Base-by-base conservation (phyloP, 2,329 filamentous ascomycete species). In the Neoascochyta sp. region DNA sequence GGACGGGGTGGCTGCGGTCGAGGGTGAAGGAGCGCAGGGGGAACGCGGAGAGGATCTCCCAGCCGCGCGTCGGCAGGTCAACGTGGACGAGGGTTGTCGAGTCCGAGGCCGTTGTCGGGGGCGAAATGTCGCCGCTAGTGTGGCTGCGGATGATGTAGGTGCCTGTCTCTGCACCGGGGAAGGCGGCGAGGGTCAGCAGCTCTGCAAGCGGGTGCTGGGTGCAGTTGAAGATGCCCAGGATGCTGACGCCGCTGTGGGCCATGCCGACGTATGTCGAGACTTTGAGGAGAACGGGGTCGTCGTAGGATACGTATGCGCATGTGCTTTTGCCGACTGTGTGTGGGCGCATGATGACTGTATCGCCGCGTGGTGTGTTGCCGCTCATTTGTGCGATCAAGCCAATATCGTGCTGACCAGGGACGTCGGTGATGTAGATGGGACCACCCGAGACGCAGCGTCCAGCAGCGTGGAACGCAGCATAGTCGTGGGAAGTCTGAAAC, bases 401-500 rank as follows among this genome's bases (percentile, higher is more conserved):
- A 16, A 88, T 52, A 51, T 95, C 75, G 59, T 96, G 87, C 37
- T 86, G 67, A 0, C 87, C 89, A 0, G 90, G 90, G 1, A 80
- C 75, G 61, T 98, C 92, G 0, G 90, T 96, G 57, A 98, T 89
- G 51, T 93, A 95, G 22, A 98, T 83, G 0, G 90, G 92, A 0
- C 92, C 92, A 7, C 92, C 92, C 26, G 83, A 89, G 7, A 98
- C 71, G 59, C 87, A 94, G 25, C 92, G 76, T 2, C 88, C 89
- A 1, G 92, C 90, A 4, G 86, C 92, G 49, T 98, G 92, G 56
- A 92, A 94, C 0, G 75, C 76, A 0, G 83, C 84, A 58, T 86
- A 94, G 2, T 72, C 65, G 44, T 82, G 78, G 12, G 67, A 70
- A 1, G 80, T 82, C 50, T 83, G 80, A 52, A 83, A 83, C 80